Evolutionary conservation across 2,329 filamentous ascomycete species (phyloP), one percentile per base, ranked within the genome.

Genomic region (Aphanoascus verrucosus): DNA sequence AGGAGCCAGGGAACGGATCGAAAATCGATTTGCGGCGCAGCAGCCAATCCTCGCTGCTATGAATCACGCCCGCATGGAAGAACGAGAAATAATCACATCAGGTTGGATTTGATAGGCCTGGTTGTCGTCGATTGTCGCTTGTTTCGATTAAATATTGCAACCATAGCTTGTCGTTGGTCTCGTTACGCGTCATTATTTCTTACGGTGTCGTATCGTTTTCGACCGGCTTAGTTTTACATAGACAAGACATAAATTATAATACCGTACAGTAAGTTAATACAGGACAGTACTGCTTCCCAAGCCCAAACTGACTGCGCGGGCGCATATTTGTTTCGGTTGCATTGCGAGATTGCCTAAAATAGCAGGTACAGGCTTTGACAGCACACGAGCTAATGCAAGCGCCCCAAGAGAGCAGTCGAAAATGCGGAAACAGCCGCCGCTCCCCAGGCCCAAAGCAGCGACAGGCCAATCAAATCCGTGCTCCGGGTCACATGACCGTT

Each of bases 401-500:
- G 23, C 35, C 47, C 42, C 47, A 53, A 53, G 51, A 53, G 5
- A 48, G 51, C 44, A 44, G 40, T 41, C 31, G 19, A 23, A n/a
- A 42, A 41, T 41, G 43, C 34, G 44, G 34, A 17, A 42, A 47
- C 43, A 53, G 51, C 51, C 51, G 51, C 51, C 44, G 9, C 5
- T 28, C n/a, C 48, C 34, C 5, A 9, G 20, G 17, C 15, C 19
- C 11, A 32, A 19, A 23, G 8, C 37, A 4, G 9, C 19, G 28
- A n/a, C 19, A 3, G 1, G 17, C 49, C 47, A 50, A 55, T 50
- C 12, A 42, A 11, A 19, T 15, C n/a, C 23, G 11, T 23, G 41
- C 9, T n/a, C 49, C 28, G 47, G 52, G 23, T 55, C 49, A 53
- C 53, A 50, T 55, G 49, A 53, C 56, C 31, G 32, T 47, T 49